Evolutionary conservation across 2,329 filamentous ascomycete genomes (phyloP), one percentile per base, ranked within the genome.

Genomic region (Penicillium paneum): DNA sequence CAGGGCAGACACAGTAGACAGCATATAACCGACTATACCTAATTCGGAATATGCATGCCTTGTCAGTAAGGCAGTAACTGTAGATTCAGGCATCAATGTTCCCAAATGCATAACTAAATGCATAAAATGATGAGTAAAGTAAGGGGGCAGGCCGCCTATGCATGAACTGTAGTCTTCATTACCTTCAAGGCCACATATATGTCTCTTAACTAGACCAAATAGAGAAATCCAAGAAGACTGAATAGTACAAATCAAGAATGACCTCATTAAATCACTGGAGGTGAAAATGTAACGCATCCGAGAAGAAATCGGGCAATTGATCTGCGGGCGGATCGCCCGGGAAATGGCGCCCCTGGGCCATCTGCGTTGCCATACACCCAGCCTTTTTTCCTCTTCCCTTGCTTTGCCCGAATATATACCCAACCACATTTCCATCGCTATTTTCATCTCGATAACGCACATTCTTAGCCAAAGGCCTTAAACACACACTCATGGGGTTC

Each of bases 401-500:
- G 45, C 44, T 50, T 54, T 54, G 42, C 19, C 42, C n/a, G 45
- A 50, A 29, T 54, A 50, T 54, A 50, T 50, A 52, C 28, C 36
- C 46, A 58, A 32, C 49, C 50, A 51, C 48, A 47, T 44, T 52
- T 45, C 48, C 40, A 52, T 53, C 41, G 38, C 38, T 47, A 50
- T 40, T 48, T 38, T n/a, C 46, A 36, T 51, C 44, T 36, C 15
- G 28, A 31, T 34, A 50, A 49, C 47, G 36, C 24, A 35, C 56
- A 53, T 45, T 46, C 46, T 54, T 45, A 43, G 38, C 36, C 46
- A 55, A n/a, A 32, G 45, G 39, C 36, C 35, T 13, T 58, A 49
- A 40, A 42, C 44, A 42, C 44, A 43, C 46, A 43, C 26, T 49
- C 49, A 76, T 76, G 74, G 72, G 72, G 55, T 67, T 72, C 48